A percentile compares a stretch with the other conserved stretches of the same genome.
These are phyloP conservation scores for Acacia pycnantha DNA, from an alignment of 331 rosid species.

Conservation along the genomic window DNA sequence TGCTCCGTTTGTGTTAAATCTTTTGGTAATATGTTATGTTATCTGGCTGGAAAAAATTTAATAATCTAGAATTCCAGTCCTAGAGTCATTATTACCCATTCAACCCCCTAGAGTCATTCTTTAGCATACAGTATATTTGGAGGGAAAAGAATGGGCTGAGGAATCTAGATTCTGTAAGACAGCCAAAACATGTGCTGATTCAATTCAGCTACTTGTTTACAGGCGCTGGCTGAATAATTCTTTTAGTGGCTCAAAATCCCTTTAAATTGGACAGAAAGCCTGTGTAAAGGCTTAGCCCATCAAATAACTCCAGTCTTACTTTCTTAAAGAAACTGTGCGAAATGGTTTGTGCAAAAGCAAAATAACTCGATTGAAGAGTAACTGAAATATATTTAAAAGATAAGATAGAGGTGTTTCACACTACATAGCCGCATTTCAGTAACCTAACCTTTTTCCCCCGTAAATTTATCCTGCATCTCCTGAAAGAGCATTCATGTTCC, in stretches of 20 bases:
- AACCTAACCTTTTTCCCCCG: background rate
- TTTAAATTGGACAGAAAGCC: background rate
- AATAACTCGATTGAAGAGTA: background rate
- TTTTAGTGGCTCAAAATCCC: background rate
- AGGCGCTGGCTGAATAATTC: background rate
- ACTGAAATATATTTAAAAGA: background rate
- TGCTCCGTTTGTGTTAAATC: conserved; percentile 1
- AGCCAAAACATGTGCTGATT: background rate
- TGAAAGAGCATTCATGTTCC: background rate
- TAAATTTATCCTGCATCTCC: background rate
- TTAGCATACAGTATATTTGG: background rate
- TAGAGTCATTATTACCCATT: background rate
- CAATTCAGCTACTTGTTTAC: background rate
- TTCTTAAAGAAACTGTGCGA: background rate
- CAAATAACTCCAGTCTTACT: background rate
- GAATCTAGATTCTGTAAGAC: background rate
- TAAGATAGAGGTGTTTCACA: background rate
- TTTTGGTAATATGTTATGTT: background rate
- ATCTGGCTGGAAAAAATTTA: background rate
- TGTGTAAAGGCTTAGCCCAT: background rate
- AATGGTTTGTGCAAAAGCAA: background rate
- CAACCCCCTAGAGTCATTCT: background rate
- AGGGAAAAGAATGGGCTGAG: background rate
- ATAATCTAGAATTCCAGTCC: conserved; percentile 6
- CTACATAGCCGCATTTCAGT: background rate